Conservation (phyloP, 345 rosid genomes). For the Eucalyptus curtisii region DNA sequence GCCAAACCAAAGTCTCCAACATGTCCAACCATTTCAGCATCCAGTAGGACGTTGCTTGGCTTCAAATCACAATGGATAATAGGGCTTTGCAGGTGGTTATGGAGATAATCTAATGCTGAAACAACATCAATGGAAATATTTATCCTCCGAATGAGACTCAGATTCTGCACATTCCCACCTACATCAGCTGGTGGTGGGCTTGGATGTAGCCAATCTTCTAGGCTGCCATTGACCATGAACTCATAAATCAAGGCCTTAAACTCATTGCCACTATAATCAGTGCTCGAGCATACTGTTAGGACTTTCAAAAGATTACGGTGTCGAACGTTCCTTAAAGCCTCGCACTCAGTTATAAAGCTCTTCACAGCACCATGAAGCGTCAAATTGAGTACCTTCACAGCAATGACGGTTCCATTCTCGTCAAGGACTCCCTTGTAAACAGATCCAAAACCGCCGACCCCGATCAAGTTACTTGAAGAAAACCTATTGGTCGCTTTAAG, state of each 20-base stretch:
- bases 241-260: not conserved
- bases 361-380: not conserved
- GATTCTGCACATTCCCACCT: fast-evolving
- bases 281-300: not conserved
- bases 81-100: not conserved
- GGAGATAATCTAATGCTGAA: constrained; percentile 5
- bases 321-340: not conserved
- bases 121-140: not conserved
- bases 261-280: not conserved
- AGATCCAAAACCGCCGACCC: not conserved
- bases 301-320: not conserved
- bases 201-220: not conserved
- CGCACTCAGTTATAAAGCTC: not conserved
- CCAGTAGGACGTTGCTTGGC: not conserved
- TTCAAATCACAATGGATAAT: constrained; percentile 6
- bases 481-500: not conserved
- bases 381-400: not conserved
- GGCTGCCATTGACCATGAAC: not conserved
- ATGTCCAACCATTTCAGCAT: not conserved
- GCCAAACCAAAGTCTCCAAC: not conserved
- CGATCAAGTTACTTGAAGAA: not conserved
- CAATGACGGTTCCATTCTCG: not conserved
- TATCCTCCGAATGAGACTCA: not conserved
- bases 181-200: not conserved
- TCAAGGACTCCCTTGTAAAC: not conserved